Base-by-base conservation (phyloP, 176 grass and related monocot genomes). In the Rhynchospora pubera region DNA sequence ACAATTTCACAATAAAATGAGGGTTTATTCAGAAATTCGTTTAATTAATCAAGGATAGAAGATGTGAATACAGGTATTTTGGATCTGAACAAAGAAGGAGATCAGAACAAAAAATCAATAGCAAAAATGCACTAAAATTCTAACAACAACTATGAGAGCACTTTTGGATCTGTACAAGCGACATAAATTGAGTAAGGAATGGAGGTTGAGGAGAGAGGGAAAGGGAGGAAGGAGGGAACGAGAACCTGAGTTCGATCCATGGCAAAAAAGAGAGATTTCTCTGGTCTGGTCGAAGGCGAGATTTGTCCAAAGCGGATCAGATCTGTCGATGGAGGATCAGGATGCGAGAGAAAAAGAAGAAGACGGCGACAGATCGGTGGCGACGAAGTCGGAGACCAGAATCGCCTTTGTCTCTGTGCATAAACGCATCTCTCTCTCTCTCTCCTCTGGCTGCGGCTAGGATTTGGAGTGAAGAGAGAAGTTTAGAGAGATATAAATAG, bases 231-330 rank as follows among this genome's bases (percentile, higher is more conserved):
- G 60, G 65, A n/a, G 32, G 60, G 1, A 28, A 28, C 1, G 1
- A 65, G 58, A 63, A 81, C 79, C 79, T 81, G 79, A 65, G 79
- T 64, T 81, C 60, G 79, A 65, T 81, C 79, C 79, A 81, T 81
- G 79, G 46, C 34, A 57, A 32, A 58, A 6, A 39, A 63, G 44
- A 39, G 11, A 47, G 55, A 63, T 81, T 22, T 81, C 57, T 34
- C 32, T 79, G 26, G 26, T 28, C 26, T 28, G 1, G 26, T 28
- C 1, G 26, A 28, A 28, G 26, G 26, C 26, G 26, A 28, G 26
- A 28, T 28, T 1, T 28, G 26, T 28, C 1, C 1, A 28, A 1
- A 1, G 26, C 26, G 26, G 26, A 1, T 28, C 26, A n/a, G n/a
- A n/a, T n/a, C n/a, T n/a, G n/a, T n/a, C n/a, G n/a, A n/a, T n/a